Base-by-base conservation (phyloP, 768 basidiomycete species). In the Lactifluus pinguis region DNA sequence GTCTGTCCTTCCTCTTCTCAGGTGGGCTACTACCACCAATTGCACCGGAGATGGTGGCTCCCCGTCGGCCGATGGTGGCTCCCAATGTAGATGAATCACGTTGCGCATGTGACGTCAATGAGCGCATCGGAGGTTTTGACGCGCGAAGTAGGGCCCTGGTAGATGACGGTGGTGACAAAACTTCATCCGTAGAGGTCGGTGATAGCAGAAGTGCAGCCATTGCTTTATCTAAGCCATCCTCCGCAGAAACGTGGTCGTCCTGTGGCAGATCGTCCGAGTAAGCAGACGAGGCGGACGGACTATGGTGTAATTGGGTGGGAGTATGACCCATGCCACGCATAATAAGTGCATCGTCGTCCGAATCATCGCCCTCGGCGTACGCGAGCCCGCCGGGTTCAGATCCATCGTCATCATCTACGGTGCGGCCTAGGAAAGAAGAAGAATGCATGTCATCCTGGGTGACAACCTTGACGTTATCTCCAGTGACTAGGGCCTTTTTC, bases 101-200 rank as follows among this genome's bases (percentile, higher is more conserved):
- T 1, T 76, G 72, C 48, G 72, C 73, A 7, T 77, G 76, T 55
- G 74, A 79, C 50, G 85, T 84, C 64, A 79, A 75, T 32, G 81
- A 76, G 38, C 85, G 77, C 50, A 73, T 74, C 8, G 84, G 83
- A 17, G 84, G 70, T 73, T 85, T 86, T 47, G 72, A 68, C 47
- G 66, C 70, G 29, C 71, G 71, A 47, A 69, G 71, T 48, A 72
- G 71, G 59, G 72, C 74, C 66, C 73, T 74, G 52, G 71, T 66
- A 55, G 75, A 66, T 10, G 71, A 68, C 1, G 54, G 13, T 59
- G 51, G 65, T 54, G 73, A 69, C 61, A 80, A 77, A 63, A 80
- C 78, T 63, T 55, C 49, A 9, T 60, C 49, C 54, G 32, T 49
- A 15, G 48, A 32, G 6, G 57, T 52, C 15, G 64, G 64, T 14